Percentiles rank a stretch among this genome's conserved stretches.
Evolutionary conservation across 169 alveolate species (phyloP).

Genomic region (Cryptosporidium ubiquitum): DNA sequence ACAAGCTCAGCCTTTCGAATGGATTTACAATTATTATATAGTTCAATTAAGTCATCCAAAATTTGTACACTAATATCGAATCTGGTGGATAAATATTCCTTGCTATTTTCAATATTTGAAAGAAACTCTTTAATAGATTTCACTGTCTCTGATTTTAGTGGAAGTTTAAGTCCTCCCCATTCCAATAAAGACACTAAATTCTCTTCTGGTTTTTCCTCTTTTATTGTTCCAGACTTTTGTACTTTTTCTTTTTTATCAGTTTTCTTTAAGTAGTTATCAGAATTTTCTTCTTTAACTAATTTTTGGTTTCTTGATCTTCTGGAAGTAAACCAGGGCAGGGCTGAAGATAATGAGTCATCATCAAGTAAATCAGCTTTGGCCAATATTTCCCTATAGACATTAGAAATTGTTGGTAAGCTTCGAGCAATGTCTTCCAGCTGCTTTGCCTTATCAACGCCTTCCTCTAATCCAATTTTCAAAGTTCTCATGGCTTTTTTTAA

Average conservation of each 20-base stretch:
- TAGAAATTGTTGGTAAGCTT: constrained; percentile 45
- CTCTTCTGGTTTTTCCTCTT: background rate
- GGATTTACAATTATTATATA: background rate
- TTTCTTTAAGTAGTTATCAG: background rate
- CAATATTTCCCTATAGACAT: constrained; percentile 70
- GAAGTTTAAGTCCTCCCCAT: constrained; percentile 52
- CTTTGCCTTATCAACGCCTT: constrained; percentile 51
- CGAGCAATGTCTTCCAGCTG: constrained; percentile 57
- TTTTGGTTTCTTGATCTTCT: background rate
- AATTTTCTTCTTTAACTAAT: background rate
- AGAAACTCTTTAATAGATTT: constrained; percentile 32
- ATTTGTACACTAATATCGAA: background rate
- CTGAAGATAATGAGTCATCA: constrained; percentile 27
- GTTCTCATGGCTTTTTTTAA: constrained; percentile 81
- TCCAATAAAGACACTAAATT: background rate
- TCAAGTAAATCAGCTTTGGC: constrained; percentile 73
- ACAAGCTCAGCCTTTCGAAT: constrained; percentile 31
- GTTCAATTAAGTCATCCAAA: constrained; percentile 14
- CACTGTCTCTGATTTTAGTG: constrained; percentile 34
- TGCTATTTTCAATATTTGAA: constrained; percentile 27
- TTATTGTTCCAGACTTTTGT: background rate
- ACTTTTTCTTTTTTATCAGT: background rate
- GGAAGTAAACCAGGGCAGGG: constrained; percentile 54
- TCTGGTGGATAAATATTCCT: background rate
- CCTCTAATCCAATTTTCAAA: constrained; percentile 78